Percentiles rank a stretch among this genome's conserved stretches.
phyloP scores from a whole-genome alignment of 768 basidiomycete species.

The Chalciporus piperatus region DNA sequence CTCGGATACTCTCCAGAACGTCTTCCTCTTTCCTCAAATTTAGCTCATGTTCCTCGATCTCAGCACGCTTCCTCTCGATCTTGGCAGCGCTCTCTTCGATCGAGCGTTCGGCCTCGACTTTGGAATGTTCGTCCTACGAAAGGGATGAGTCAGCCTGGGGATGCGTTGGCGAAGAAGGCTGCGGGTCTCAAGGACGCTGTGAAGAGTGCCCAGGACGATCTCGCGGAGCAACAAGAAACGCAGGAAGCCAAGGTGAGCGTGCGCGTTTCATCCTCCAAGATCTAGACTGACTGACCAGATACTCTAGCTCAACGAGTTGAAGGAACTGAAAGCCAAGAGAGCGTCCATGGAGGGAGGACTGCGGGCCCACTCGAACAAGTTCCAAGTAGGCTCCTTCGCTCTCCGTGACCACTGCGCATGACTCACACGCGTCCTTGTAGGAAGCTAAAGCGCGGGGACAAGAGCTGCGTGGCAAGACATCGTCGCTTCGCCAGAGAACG shows the following conservation, averaged over 20 bases:
- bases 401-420: background rate
- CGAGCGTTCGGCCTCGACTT: conserved; percentile 68
- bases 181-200: conserved; percentile 49
- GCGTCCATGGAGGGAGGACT: conserved; percentile 38
- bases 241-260: conserved; percentile 55
- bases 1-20: conserved; percentile 73
- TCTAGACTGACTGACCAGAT: background rate
- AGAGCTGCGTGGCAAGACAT: conserved; percentile 54
- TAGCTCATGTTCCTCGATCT: conserved; percentile 66
- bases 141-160: conserved; percentile 50
- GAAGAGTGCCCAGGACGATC: conserved; percentile 46
- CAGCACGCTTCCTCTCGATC: conserved; percentile 64
- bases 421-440: conserved; percentile 23
- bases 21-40: conserved; percentile 77
- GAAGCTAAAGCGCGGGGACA: conserved; percentile 39
- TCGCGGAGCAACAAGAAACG: conserved; percentile 45
- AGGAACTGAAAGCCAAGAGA: conserved; percentile 19
- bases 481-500: conserved; percentile 65
- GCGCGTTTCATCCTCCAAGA: too few species aligned
- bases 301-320: conserved; percentile 21
- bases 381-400: conserved; percentile 43
- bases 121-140: conserved; percentile 70
- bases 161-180: conserved; percentile 74
- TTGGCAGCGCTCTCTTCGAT: conserved; percentile 68
- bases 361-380: conserved; percentile 41